Conservation (phyloP, 129 eudicot genomes). For the Tanacetum coccineum region DNA sequence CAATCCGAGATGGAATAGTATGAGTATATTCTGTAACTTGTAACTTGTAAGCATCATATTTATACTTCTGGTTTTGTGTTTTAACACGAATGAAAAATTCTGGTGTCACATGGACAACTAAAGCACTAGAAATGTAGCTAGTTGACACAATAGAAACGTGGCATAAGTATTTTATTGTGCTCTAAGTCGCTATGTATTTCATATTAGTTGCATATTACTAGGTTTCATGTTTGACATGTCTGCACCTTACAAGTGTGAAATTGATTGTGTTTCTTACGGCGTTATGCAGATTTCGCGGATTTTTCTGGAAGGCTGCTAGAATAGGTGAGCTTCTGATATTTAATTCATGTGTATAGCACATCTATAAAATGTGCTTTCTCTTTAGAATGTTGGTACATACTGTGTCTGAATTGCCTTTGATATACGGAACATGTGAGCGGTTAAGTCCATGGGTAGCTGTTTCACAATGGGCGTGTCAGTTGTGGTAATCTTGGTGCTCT, state of each 20-base stretch:
- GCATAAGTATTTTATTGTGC: neutral
- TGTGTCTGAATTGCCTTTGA: neutral
- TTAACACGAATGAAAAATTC: too few species aligned
- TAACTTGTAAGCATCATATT: too few species aligned
- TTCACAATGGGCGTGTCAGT: slow-evolving; percentile 61
- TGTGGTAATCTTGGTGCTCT: too few species aligned
- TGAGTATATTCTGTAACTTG: too few species aligned
- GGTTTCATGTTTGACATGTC: neutral
- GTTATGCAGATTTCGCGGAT: slow-evolving; percentile 77
- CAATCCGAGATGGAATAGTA: too few species aligned
- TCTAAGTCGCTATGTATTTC: neutral
- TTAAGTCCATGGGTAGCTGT: slow-evolving; percentile 94
- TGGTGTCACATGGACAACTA: neutral
- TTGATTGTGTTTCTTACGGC: neutral
- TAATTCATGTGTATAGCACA: neutral
- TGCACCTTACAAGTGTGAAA: neutral
- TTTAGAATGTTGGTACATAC: neutral
- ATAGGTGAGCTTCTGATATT: slow-evolving; percentile 43
- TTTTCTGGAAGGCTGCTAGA: slow-evolving; percentile 96
- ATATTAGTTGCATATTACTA: neutral
- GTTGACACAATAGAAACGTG: neutral
- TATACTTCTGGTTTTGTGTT: too few species aligned
- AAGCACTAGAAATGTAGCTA: neutral
- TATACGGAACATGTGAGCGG: slow-evolving; percentile 69
- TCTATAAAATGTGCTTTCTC: neutral